A percentile compares a stretch with the other conserved stretches of the same genome.
Evolutionary conservation across 75 land plant genomes (phyloP).

Genomic region (Pinus taeda): DNA sequence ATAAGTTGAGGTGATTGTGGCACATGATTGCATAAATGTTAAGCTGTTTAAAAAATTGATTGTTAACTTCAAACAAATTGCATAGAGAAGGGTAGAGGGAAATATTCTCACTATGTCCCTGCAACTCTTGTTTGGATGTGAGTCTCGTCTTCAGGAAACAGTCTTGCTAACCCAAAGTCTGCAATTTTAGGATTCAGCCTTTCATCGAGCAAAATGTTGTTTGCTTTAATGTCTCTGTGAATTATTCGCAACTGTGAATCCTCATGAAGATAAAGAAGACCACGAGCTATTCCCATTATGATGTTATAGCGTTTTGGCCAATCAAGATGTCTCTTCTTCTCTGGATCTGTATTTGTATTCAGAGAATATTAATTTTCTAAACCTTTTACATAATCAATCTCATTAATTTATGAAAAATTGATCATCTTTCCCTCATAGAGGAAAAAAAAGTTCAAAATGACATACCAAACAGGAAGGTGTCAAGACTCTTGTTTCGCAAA

Average conservation of each 20-base stretch:
- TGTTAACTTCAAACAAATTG: no score
- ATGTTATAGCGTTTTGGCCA: conserved; percentile 1
- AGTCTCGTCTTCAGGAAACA: background rate
- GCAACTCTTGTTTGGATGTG: background rate
- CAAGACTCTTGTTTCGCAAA: conserved; percentile 33
- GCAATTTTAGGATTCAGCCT: conserved; percentile 10
- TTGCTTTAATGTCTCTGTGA: conserved; percentile 3
- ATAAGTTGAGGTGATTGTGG: no score
- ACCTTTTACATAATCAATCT: background rate
- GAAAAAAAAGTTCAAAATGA: background rate
- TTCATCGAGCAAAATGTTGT: background rate
- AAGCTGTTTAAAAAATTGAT: no score
- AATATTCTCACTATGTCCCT: background rate
- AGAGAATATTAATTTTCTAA: background rate
- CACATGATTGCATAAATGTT: no score
- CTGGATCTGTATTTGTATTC: background rate
- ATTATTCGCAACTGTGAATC: no score
- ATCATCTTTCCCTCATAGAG: no score
- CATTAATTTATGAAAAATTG: background rate
- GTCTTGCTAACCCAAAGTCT: conserved; percentile 2
- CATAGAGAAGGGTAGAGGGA: no score
- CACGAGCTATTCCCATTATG: background rate
- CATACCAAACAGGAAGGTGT: background rate
- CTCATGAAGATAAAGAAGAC: background rate
- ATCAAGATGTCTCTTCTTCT: background rate